Base-by-base conservation (phyloP, 2,329 filamentous ascomycete species). In the Erysiphe pulchra region DNA sequence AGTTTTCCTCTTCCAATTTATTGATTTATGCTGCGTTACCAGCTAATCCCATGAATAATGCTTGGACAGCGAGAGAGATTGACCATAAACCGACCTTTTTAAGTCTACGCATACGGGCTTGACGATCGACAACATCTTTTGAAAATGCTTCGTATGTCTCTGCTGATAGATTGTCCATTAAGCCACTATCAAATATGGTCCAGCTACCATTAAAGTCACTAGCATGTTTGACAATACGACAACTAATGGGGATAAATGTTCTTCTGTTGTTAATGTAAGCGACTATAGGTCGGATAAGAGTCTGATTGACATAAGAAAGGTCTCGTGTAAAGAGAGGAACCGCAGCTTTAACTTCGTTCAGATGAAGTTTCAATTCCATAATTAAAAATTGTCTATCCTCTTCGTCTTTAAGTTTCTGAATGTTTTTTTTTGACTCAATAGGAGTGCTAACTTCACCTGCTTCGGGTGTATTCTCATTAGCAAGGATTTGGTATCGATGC, bases 61-160 rank as follows among this genome's bases (percentile, higher is more conserved):
- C 90, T 59, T 98, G 90, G 8, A 87, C 81, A 7, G 87, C 83
- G 47, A 98, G 66, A 54, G 87, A 86, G 47, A 95, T 68, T 2
- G 85, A 93, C 90, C 90, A 98, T 55, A 95, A 77, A 31, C 90
- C 90, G 28, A 93, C 90, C 63, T 95, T 93, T 60, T 86, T 92
- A 58, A 98, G 79, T 40, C 90, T 71, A 44, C 87, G 71, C 53
- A 84, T 79, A 45, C 85, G 76, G 52, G 80, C 82, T 59, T 92
- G 80, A 54, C 90, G 80, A 61, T 94, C 80, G 50, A 85, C 77
- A 31, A 98, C 84, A 59, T 94, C 84, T 50, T 76, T 75, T 34
- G 85, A 85, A 62, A 98, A 95, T 0, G 90, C 90, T 54, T 87
- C 76, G 59, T 98, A 98, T 45, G 85, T 85, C 70, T 94, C 90